These are phyloP conservation scores for Alloascoidea africana DNA, from an alignment of 805 yeast species.

Conservation along the genomic window DNA sequence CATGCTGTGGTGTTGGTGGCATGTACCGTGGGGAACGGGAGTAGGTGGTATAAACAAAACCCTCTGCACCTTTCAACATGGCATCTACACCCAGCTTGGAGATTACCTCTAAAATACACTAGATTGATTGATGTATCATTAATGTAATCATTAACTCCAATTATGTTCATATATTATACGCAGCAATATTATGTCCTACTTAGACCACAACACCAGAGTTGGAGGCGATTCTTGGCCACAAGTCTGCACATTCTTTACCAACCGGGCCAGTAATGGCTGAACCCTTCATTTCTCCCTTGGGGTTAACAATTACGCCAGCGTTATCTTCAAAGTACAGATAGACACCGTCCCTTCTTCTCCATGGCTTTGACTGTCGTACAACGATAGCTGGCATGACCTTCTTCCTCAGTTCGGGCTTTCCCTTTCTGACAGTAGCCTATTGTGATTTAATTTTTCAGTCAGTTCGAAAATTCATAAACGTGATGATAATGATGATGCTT, in stretches of 20 bases:
- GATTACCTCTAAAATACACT: too few relatives aligned
- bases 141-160: too few relatives aligned
- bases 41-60: too few relatives aligned
- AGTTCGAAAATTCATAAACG: too few relatives aligned
- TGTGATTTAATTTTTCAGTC: too few relatives aligned
- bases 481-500: conserved; percentile 5
- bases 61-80: too few relatives aligned
- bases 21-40: too few relatives aligned
- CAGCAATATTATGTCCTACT: too few relatives aligned
- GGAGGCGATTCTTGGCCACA: conserved; percentile 99
- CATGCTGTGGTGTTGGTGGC: background rate
- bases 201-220: conserved; percentile 99
- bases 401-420: conserved; percentile 99
- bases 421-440: conserved; percentile 98
- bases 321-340: conserved; percentile 99
- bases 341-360: conserved; percentile 99
- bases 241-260: conserved; percentile 99
- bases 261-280: conserved; percentile 99
- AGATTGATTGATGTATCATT: too few relatives aligned
- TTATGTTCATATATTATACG: too few relatives aligned
- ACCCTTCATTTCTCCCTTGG: conserved; percentile 99
- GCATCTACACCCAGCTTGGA: too few relatives aligned
- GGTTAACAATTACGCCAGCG: conserved; percentile 99
- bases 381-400: conserved; percentile 99
- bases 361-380: conserved; percentile 97